A percentile compares a stretch with the other conserved stretches of the same genome.
These are phyloP conservation scores for Heimioporus punctisporus DNA, from an alignment of 1,284 basidiomycete genomes.

Conservation along the genomic window DNA sequence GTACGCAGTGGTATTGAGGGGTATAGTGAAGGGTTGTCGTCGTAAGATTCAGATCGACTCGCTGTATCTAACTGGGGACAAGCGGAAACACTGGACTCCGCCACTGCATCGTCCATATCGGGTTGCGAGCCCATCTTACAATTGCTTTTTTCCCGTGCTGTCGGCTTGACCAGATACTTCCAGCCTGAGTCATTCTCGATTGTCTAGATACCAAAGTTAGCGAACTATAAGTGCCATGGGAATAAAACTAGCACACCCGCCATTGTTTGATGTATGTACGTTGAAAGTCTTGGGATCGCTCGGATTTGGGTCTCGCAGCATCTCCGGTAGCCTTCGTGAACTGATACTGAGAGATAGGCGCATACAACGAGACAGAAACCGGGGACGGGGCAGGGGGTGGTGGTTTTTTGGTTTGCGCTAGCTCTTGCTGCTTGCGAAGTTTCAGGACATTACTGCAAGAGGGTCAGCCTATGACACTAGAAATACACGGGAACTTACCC, in stretches of 20 bases:
- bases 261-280: slow-evolving; percentile 29
- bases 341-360: slow-evolving; percentile 4
- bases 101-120: background rate
- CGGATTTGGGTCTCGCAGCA: slow-evolving; percentile 5
- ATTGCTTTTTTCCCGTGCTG: background rate
- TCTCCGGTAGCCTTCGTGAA: background rate
- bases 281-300: slow-evolving; percentile 8
- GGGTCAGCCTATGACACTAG: slow-evolving; percentile 7
- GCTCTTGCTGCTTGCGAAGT: slow-evolving; percentile 35
- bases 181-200: slow-evolving; percentile 8
- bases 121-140: slow-evolving; percentile 16
- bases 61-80: no score
- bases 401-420: slow-evolving; percentile 2
- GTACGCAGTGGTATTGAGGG: slow-evolving; percentile 5
- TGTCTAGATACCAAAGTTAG: slow-evolving; percentile 11
- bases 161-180: slow-evolving; percentile 17
- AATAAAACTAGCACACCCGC: slow-evolving; percentile 16
- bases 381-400: background rate
- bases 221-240: background rate
- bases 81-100: background rate
- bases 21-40: background rate
- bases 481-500: slow-evolving; percentile 42
- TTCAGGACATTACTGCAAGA: slow-evolving; percentile 48
- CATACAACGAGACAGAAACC: background rate
- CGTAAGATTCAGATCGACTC: background rate